phyloP scores from a whole-genome alignment of 345 rosid species.

The Syzygium aromaticum region DNA sequence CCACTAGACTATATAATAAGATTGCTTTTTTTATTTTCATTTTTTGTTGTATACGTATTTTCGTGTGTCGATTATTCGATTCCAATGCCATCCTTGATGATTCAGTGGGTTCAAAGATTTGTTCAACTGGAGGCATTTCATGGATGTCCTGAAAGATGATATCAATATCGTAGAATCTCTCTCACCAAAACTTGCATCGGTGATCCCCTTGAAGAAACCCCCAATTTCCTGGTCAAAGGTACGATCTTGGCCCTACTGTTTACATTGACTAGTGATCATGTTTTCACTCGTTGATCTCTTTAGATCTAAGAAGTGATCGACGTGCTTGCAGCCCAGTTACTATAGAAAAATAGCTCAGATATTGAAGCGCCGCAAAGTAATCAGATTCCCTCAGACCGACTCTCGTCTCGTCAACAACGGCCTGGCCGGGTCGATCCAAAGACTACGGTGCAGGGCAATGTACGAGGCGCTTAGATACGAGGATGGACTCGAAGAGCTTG shows the following conservation, averaged over 20 bases:
- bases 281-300: background rate
- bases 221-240: constrained; percentile 77
- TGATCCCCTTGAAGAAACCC: constrained; percentile 28
- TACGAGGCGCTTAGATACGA: constrained; percentile 51
- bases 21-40: background rate
- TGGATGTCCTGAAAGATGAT: constrained; percentile 41
- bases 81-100: background rate
- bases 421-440: constrained; percentile 39
- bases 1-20: background rate
- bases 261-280: background rate
- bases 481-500: constrained; percentile 35
- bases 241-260: background rate
- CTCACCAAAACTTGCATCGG: constrained; percentile 24
- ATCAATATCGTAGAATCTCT: constrained; percentile 41
- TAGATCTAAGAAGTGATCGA: background rate
- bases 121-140: constrained; percentile 65
- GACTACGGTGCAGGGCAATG: constrained; percentile 64
- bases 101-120: constrained; percentile 57
- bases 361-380: constrained; percentile 39
- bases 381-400: constrained; percentile 49
- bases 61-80: background rate
- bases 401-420: constrained; percentile 65
- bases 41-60: background rate
- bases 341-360: constrained; percentile 34
- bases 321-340: constrained; percentile 32